phyloP scores from a whole-genome alignment of 306 rosid species.

The Herpetospermum pedunculosum region DNA sequence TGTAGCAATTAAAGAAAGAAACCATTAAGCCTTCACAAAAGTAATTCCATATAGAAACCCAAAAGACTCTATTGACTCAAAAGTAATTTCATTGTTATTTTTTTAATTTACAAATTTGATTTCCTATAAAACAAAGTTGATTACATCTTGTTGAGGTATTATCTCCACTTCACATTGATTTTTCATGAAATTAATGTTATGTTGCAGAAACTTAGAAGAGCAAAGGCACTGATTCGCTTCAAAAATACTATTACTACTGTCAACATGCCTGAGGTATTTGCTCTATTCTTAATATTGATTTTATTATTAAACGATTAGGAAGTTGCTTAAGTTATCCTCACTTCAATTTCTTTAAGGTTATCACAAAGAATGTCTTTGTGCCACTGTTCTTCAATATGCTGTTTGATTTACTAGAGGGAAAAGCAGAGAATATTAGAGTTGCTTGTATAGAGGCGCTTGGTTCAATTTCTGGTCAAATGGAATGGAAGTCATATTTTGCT shows the following conservation, averaged over 20 bases:
- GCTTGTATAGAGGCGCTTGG: slow-evolving; percentile 82
- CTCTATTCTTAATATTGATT: slow-evolving; percentile 2
- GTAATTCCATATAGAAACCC: background rate
- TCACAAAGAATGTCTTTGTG: slow-evolving; percentile 53
- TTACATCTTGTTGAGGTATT: background rate
- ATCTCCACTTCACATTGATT: background rate
- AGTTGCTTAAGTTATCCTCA: slow-evolving; percentile 14
- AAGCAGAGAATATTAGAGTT: slow-evolving; percentile 60
- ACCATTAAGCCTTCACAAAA: background rate
- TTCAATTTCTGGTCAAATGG: slow-evolving; percentile 67
- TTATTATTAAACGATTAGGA: background rate
- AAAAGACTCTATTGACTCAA: background rate
- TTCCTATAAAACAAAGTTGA: background rate
- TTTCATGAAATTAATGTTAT: slow-evolving; percentile 5
- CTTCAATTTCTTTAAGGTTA: slow-evolving; percentile 36
- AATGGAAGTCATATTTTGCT: slow-evolving; percentile 73
- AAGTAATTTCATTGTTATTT: background rate
- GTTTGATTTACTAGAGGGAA: slow-evolving; percentile 56
- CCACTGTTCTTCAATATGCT: slow-evolving; percentile 76
- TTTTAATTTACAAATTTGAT: background rate
- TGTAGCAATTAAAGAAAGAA: background rate
- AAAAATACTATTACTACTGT: slow-evolving; percentile 32
- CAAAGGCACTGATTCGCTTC: slow-evolving; percentile 64
- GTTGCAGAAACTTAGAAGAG: slow-evolving; percentile 74
- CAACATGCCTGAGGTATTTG: slow-evolving; percentile 58